These are phyloP conservation scores for Cicer bijugum DNA, from an alignment of 306 rosid genomes.

Conservation along the genomic window DNA sequence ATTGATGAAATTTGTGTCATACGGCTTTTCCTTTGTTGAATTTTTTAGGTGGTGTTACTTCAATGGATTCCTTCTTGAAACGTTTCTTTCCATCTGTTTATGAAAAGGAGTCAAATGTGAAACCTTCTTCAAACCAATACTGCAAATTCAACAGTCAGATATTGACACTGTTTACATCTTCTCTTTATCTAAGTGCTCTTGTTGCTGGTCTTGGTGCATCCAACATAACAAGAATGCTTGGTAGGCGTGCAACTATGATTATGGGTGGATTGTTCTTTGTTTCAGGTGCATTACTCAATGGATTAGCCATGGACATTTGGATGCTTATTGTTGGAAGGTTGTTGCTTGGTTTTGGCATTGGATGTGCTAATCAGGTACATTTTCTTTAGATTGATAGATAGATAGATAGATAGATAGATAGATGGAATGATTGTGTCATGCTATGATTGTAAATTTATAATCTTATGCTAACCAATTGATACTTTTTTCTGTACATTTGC, in stretches of 20 bases:
- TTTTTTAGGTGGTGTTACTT: constrained; percentile 76
- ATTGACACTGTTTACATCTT: constrained; percentile 75
- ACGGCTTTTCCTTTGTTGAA: background rate
- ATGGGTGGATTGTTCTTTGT: constrained; percentile 63
- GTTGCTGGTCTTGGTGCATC: constrained; percentile 59
- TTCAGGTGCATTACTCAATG: constrained; percentile 67
- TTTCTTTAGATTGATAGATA: background rate
- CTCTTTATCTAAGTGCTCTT: constrained; percentile 76
- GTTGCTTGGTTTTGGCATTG: constrained; percentile 85
- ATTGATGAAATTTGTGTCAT: constrained; percentile 19
- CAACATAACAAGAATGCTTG: constrained; percentile 51
- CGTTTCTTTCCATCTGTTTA: constrained; percentile 71
- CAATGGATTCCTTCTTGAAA: constrained; percentile 69
- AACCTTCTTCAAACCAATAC: constrained; percentile 59
- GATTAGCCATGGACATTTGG: constrained; percentile 49
- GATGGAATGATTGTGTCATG: background rate
- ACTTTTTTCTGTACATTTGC: background rate
- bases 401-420: too few species aligned
- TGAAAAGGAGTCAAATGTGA: constrained; percentile 35
- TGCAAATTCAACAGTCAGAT: constrained; percentile 72
- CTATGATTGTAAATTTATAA: background rate
- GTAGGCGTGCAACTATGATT: constrained; percentile 68
- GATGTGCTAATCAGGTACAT: constrained; percentile 76
- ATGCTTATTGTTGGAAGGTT: constrained; percentile 78
- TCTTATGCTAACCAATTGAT: background rate